Evolutionary conservation across 225 moss, liverwort and hornwort species (phyloP).

Genomic region (Marchantia paleacea): DNA sequence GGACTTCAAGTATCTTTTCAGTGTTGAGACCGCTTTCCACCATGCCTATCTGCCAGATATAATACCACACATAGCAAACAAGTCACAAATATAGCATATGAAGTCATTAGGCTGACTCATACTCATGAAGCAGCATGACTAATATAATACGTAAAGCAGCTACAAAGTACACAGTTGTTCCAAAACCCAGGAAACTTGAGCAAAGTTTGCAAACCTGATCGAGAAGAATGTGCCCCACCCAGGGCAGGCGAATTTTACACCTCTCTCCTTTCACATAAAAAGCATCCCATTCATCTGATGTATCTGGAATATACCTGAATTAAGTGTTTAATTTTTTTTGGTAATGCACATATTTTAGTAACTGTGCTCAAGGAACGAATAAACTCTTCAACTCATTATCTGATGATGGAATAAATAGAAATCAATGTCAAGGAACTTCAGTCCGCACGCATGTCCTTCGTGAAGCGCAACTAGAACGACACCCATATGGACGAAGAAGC

Average conservation of each 20-base stretch:
- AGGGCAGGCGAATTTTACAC: constrained; percentile 58
- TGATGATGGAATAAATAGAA: not conserved
- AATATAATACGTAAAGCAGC: not conserved
- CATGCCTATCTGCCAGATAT: constrained; percentile 22
- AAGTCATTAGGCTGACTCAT: not conserved
- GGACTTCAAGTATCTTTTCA: constrained; percentile 1
- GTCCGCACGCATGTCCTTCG: not conserved
- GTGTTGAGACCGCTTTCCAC: constrained; percentile 20
- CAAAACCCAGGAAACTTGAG: not conserved
- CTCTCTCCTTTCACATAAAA: constrained; percentile 45
- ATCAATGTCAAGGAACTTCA: not conserved
- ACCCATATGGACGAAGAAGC: too few relatives aligned
- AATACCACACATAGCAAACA: not conserved
- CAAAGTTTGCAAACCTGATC: constrained; percentile 42
- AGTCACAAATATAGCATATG: not conserved
- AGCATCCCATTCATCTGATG: constrained; percentile 44
- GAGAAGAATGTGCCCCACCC: constrained; percentile 79
- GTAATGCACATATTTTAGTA: constrained; percentile 31
- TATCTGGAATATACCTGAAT: constrained; percentile 38
- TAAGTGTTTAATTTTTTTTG: not conserved
- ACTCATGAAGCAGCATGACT: not conserved
- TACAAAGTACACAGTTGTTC: not conserved
- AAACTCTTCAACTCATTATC: not conserved
- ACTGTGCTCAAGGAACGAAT: not conserved
- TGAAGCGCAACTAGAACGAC: not conserved